Evolutionary conservation across 1,139 yeast species (phyloP), one percentile per base, ranked within the genome.

Genomic region (Diutina pseudorugosa): DNA sequence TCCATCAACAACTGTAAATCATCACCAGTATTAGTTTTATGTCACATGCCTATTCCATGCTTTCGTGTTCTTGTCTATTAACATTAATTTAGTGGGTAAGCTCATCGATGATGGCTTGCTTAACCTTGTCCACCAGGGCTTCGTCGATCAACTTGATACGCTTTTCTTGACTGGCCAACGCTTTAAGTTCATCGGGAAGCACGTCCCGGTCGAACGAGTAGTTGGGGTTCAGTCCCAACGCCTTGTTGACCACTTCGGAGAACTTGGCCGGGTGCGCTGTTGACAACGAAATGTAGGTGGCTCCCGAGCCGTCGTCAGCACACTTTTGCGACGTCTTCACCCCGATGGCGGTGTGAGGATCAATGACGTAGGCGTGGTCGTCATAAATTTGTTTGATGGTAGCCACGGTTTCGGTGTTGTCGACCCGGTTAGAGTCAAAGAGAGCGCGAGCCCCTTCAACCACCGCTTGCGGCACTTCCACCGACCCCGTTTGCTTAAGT

Each of bases 261-360:
- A 93, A 93, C 70, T 93, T 93, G 56, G 98, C 98, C 47, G 98
- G 98, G 65, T 93, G 98, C 7, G 98, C 98, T 49, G 98, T 93
- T 2, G 98, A 86, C 56, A 93, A 79, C 5, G 96, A 87, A 52
- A 93, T 77, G 66, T 88, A 88, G 53, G 73, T 69, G 49, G 75
- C 65, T 30, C 71, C 64, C 19, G 67, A 59, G n/a, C 60, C 68
- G 44, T 73, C 72, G 7, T 65, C 60, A 51, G 59, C 54, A 53
- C 58, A 55, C 59, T 80, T 85, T 60, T 84, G 77, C 41, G 94
- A 75, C 27, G 95, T 85, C 54, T 83, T 78, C 50, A 94, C 85
- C 63, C 98, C 98, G 53, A 93, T 96, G 36, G 99, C 91, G 47
- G 96, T 80, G 67, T 93, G 99, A 52, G 99, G 99, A 65, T 93